Conservation (phyloP, 1,284 basidiomycete species). For the Cystobasidium sp. region DNA sequence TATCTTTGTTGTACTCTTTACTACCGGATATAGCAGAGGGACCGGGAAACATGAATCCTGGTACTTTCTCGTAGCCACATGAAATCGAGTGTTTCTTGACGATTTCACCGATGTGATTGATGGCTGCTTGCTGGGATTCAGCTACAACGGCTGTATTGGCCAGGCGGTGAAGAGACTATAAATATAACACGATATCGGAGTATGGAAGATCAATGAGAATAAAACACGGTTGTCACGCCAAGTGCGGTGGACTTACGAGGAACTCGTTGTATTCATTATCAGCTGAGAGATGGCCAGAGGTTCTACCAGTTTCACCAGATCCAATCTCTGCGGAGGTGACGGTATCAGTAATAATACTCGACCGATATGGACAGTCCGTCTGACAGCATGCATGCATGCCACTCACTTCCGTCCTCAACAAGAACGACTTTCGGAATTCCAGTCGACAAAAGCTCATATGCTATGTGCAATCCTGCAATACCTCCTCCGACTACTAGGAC, state of each 20-base stretch:
- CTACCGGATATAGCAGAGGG: not conserved
- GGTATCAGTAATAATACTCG: not conserved
- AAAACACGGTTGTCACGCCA: not conserved
- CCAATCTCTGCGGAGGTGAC: constrained; percentile 3
- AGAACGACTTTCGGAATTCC: constrained; percentile 18
- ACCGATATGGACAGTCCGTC: too few relatives aligned
- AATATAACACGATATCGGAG: not conserved
- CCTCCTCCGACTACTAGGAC: constrained; percentile 17
- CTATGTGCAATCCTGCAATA: constrained; percentile 25
- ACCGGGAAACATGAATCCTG: constrained; percentile 21
- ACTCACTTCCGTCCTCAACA: constrained; percentile 24
- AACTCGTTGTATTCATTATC: constrained; percentile 32
- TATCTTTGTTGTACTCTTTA: not conserved
- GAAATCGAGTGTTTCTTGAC: constrained; percentile 19
- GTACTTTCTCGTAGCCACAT: constrained; percentile 12
- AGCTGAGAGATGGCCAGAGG: constrained; percentile 20
- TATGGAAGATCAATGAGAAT: not conserved
- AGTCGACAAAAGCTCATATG: constrained; percentile 27
- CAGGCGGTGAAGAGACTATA: constrained; percentile 6
- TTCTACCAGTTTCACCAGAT: constrained; percentile 27
- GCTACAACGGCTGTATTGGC: constrained; percentile 28
- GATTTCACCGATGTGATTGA: constrained; percentile 21
- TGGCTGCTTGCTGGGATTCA: constrained; percentile 26
- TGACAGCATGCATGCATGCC: not conserved
- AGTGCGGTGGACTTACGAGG: not conserved